Percentiles rank a stretch among this genome's conserved stretches.
Conservation (phyloP, 768 basidiomycete genomes). For the Candolleomyces efflorescens region DNA sequence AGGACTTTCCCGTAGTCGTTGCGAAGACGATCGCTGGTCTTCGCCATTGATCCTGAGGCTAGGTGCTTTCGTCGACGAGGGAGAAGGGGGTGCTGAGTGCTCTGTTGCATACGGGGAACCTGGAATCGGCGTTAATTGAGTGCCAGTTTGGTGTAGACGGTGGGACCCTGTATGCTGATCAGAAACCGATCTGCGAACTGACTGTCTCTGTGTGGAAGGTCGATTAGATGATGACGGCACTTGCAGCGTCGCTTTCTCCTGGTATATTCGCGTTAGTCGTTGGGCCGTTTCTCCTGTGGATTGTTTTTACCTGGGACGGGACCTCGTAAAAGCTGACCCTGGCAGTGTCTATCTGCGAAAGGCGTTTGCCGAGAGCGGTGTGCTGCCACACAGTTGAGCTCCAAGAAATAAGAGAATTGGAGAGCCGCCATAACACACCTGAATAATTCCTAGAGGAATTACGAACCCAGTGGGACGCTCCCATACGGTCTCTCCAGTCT, state of each 20-base stretch:
- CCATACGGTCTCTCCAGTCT: slow-evolving; percentile 90
- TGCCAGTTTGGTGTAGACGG: slow-evolving; percentile 29
- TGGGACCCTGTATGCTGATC: slow-evolving; percentile 14
- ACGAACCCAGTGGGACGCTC: slow-evolving; percentile 86
- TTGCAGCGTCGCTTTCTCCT: slow-evolving; percentile 7
- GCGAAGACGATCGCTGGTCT: slow-evolving; percentile 16
- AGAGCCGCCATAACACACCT: slow-evolving; percentile 43
- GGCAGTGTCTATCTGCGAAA: slow-evolving; percentile 2
- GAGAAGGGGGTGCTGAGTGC: slow-evolving; percentile 52
- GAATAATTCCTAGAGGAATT: slow-evolving; percentile 85
- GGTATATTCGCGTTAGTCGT: background rate
- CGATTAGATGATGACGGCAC: slow-evolving; percentile 3
- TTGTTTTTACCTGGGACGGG: slow-evolving; percentile 15
- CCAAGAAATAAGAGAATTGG: background rate
- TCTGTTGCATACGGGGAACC: slow-evolving; percentile 68
- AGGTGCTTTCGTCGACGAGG: slow-evolving; percentile 36
- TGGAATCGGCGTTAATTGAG: slow-evolving; percentile 60
- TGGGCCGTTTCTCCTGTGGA: background rate
- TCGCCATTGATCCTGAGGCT: slow-evolving; percentile 13
- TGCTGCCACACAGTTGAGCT: slow-evolving; percentile 8
- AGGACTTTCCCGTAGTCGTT: slow-evolving; percentile 26
- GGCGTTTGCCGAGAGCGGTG: slow-evolving; percentile 12
- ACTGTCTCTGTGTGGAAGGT: slow-evolving; percentile 10
- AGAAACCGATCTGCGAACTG: slow-evolving; percentile 23
- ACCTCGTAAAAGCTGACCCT: background rate